Evolutionary conservation across 2,329 filamentous ascomycete genomes (phyloP), one percentile per base, ranked within the genome.

Genomic region (Myriangium duriaei): DNA sequence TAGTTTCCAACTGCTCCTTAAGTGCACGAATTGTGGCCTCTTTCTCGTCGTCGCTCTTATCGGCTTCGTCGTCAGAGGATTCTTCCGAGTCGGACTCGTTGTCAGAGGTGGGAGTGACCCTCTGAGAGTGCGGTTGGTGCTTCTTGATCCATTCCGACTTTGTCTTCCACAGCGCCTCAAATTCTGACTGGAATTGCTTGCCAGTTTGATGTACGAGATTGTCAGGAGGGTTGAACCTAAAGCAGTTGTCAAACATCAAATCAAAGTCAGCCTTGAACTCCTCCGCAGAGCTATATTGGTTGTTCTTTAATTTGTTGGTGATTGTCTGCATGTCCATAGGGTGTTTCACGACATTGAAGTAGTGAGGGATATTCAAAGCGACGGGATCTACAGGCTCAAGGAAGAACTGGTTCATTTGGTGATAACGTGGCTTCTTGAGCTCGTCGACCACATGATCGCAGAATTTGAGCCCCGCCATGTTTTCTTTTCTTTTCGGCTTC

Each of bases 261-360:
- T 76, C 72, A 39, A 94, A 74, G 51, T 93, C 87, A 42, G 72
- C 72, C 52, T 93, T 81, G 49, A 96, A 85, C 32, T 95, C 87
- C 57, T 85, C 86, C 1, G 83, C 71, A 40, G 71, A 84, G 47
- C 76, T 72, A 53, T 96, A 96, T 40, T 85, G 74, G 16, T 86
- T 85, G 10, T 68, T 68, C 48, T 79, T 75, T 29, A 95, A 68
- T 60, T 92, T 92, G 30, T 70, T 69, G 24, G 73, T 68, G 53
- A 94, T 81, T n/a, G 84, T 94, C 11, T 72, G 69, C 34, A 95
- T 68, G 57, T 98, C 88, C 88, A 96, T 98, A 0, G 91, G 91
- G 56, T 87, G 85, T 67, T 94, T 96, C 63, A 98, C 86, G 44
- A 96, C 68, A 51, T 81, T 85, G 57, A 91, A 84, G 56, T 98